These are phyloP conservation scores for Passiflora organensis DNA, from an alignment of 345 rosid genomes.

Conservation along the genomic window DNA sequence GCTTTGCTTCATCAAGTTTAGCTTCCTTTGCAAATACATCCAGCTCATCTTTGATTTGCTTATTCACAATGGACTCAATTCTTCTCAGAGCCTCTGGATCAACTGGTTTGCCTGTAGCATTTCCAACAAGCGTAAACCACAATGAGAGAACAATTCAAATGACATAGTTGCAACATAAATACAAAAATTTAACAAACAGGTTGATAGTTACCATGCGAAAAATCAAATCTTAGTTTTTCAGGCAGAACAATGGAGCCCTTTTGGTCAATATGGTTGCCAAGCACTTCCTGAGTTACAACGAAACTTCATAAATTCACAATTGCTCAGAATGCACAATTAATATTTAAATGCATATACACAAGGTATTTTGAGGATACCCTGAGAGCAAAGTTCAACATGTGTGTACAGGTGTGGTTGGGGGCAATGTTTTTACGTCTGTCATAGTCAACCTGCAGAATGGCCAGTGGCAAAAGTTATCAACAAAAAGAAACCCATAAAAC, in stretches of 20 bases:
- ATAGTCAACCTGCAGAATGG: constrained; percentile 75
- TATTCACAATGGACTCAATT: constrained; percentile 82
- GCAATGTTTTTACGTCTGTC: constrained; percentile 83
- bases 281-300: constrained; percentile 59
- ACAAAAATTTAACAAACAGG: neutral
- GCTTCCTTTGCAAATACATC: constrained; percentile 78
- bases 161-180: neutral
- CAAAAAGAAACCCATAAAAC: neutral
- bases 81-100: constrained; percentile 67
- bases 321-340: neutral
- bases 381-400: constrained; percentile 94
- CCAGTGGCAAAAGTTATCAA: neutral
- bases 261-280: constrained; percentile 94
- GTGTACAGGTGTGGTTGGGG: constrained; percentile 95
- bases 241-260: constrained; percentile 98
- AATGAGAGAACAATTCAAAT: neutral
- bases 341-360: neutral
- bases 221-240: constrained; percentile 93
- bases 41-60: constrained; percentile 79
- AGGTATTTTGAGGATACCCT: constrained; percentile 40
- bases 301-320: constrained; percentile 3
- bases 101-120: constrained; percentile 65
- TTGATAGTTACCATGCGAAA: constrained; percentile 88
- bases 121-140: constrained; percentile 10
- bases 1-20: constrained; percentile 71